Conservation (phyloP, 352 stramenopile genomes). For the Phytopythium litorale region DNA sequence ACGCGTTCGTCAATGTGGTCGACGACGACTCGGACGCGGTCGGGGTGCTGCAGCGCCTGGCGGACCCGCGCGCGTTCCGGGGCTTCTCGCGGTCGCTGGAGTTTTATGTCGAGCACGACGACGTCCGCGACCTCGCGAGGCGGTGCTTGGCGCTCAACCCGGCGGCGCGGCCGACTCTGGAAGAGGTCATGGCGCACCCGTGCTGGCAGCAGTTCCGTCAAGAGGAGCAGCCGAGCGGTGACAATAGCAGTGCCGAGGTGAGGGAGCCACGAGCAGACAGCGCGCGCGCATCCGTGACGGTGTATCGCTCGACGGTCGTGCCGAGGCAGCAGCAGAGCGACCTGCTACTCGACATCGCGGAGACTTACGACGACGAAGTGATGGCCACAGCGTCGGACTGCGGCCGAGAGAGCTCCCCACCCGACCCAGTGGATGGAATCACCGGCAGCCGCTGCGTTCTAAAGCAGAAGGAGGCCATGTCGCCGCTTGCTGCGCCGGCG, state of each 20-base stretch:
- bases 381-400: background rate
- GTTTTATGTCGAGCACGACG: slow-evolving; percentile 39
- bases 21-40: background rate
- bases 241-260: background rate
- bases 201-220: slow-evolving; percentile 16
- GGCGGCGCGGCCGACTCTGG: slow-evolving; percentile 32
- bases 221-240: background rate
- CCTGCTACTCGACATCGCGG: background rate
- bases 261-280: background rate
- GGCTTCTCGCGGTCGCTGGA: slow-evolving; percentile 48
- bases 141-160: slow-evolving; percentile 37
- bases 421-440: background rate
- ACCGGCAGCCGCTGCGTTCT: background rate
- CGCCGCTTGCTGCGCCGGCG: background rate
- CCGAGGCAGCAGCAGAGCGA: background rate
- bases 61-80: slow-evolving; percentile 15
- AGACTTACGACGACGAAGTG: background rate
- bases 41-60: slow-evolving; percentile 28
- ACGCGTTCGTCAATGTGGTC: background rate
- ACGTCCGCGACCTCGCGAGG: slow-evolving; percentile 36
- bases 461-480: background rate
- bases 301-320: slow-evolving; percentile 2
- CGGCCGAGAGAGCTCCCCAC: background rate
- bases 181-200: slow-evolving; percentile 30
- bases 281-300: slow-evolving; percentile 2